Evolutionary conservation across 768 basidiomycete genomes (phyloP).

Genomic region (Suillus paluster): DNA sequence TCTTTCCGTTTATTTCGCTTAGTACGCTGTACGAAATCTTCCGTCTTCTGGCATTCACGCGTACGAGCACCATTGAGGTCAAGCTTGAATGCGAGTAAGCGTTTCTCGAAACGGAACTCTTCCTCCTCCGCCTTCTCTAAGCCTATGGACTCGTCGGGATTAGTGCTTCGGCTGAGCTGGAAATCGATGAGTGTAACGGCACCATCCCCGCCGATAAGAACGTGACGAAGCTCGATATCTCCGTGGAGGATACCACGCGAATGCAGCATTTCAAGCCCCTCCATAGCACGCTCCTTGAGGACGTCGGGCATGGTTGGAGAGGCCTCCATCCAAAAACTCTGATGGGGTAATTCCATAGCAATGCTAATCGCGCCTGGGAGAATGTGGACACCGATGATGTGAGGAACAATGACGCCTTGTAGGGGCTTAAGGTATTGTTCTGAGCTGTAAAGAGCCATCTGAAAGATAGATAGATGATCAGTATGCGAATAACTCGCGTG

Average conservation of each 20-base stretch:
- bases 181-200: slow-evolving; percentile 61
- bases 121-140: slow-evolving; percentile 42
- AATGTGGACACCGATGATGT: slow-evolving; percentile 54
- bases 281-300: slow-evolving; percentile 56
- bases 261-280: slow-evolving; percentile 54
- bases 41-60: slow-evolving; percentile 39
- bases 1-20: slow-evolving; percentile 32
- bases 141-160: slow-evolving; percentile 35
- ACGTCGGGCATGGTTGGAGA: slow-evolving; percentile 57
- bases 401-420: slow-evolving; percentile 57
- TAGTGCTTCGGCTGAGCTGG: slow-evolving; percentile 41
- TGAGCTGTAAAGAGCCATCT: slow-evolving; percentile 59
- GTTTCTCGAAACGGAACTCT: slow-evolving; percentile 55
- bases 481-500: slow-evolving; percentile 1
- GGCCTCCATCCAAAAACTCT: slow-evolving; percentile 65
- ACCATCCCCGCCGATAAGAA: slow-evolving; percentile 59
- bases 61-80: slow-evolving; percentile 44
- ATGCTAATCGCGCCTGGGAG: slow-evolving; percentile 42
- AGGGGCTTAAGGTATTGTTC: slow-evolving; percentile 49
- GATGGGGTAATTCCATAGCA: slow-evolving; percentile 60
- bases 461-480: slow-evolving; percentile 13
- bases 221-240: slow-evolving; percentile 51
- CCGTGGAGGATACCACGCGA: slow-evolving; percentile 52
- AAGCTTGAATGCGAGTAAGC: slow-evolving; percentile 60
- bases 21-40: slow-evolving; percentile 32